A percentile compares a stretch with the other conserved stretches of the same genome.
Evolutionary conservation across 148 eudicot genomes (phyloP).

Genomic region (Pouteria glomerata): DNA sequence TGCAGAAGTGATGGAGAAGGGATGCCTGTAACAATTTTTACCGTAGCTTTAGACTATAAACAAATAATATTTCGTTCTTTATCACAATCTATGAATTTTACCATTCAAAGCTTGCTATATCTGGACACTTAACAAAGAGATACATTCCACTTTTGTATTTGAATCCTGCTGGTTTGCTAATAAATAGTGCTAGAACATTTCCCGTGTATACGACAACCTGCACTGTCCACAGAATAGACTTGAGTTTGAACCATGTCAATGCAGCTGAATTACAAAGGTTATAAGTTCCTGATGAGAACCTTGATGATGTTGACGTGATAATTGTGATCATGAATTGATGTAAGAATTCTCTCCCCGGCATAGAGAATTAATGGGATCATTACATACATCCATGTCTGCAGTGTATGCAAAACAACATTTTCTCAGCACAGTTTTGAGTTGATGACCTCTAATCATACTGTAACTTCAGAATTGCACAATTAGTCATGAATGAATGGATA

Average conservation of each 20-base stretch:
- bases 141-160: slow-evolving; percentile 98
- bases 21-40: slow-evolving; percentile 61
- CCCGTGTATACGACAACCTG: slow-evolving; percentile 89
- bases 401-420: background rate
- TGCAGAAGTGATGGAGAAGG: slow-evolving; percentile 93
- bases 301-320: slow-evolving; percentile 57
- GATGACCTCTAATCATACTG: background rate
- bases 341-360: slow-evolving; percentile 69
- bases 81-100: too few species aligned
- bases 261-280: too few species aligned
- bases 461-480: background rate
- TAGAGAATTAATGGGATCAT: slow-evolving; percentile 55
- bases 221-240: slow-evolving; percentile 13
- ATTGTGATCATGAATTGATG: slow-evolving; percentile 50
- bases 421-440: background rate
- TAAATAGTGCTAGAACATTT: slow-evolving; percentile 81
- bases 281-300: slow-evolving; percentile 31
- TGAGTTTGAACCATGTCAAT: too few species aligned
- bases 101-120: slow-evolving; percentile 86
- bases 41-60: background rate
- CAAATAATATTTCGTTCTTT: background rate
- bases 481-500: background rate
- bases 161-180: slow-evolving; percentile 81
- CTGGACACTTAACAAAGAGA: slow-evolving; percentile 88
- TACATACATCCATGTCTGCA: slow-evolving; percentile 97